Base-by-base conservation (phyloP, 345 rosid species). In the Dimocarpus longan region DNA sequence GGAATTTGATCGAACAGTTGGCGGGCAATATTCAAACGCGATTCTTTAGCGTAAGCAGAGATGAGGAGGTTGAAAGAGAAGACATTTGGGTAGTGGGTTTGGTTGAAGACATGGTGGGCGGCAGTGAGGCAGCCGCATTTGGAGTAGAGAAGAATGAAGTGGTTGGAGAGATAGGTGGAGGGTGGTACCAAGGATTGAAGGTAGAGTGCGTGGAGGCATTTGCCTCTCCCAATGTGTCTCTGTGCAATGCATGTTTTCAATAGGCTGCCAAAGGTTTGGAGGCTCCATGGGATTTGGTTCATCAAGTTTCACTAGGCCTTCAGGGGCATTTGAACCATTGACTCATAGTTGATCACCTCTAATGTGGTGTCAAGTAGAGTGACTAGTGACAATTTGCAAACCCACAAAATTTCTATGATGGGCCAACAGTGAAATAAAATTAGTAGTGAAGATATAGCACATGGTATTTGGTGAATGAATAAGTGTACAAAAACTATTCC, bases 101-200 rank as follows among this genome's bases (percentile, higher is more conserved):
- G 85, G 74, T 84, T 68, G 69, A 95, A 95, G 1, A 85, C 85
- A 50, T 83, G 77, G 57, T 79, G 83, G 62, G 99, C 97, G 10
- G 86, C 68, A 54, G 81, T 8, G 10, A 93, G 84, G 56, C 66
- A 88, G 75, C 92, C 87, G 85, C 92, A 93, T 72, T 90, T 92
- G 86, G 98, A 92, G 90, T 92, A 93, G 40, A 95, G 96, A 80
- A 92, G 91, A 79, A 88, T 86, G 85, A 95, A 93, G 82, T 93
- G 97, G 73, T 95, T 95, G 86, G 98, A 91, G 80, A 93, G 88
- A 76, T 89, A 92, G 70, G 96, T 91, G 43, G 98, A 90, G n/a
- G 88, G 59, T 75, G 93, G 88, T 71, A 92, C 7, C 16, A 88
- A 26, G n/a, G 89, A 87, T 71, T 95, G 93, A 82, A 95, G 64